A percentile compares a stretch with the other conserved stretches of the same genome.
phyloP scores from a whole-genome alignment of 257 asterid species.

The Gynochthodes officinalis region DNA sequence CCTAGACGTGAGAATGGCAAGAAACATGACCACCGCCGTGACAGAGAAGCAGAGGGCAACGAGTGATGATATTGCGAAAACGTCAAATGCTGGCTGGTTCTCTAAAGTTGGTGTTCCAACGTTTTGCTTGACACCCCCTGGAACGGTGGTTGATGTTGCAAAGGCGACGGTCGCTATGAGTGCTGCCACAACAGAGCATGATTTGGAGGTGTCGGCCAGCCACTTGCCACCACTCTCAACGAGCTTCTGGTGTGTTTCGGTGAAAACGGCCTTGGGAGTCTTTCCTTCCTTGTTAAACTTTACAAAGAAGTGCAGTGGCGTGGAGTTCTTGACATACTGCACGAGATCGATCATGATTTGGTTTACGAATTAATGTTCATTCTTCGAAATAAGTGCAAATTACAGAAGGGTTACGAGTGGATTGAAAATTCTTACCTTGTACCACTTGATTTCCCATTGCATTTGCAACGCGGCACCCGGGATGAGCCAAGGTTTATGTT shows the following conservation, averaged over 20 bases:
- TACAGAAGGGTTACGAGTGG: too few species aligned
- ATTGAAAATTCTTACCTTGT: neutral
- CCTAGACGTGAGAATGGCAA: slow-evolving; percentile 3
- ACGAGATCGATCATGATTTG: too few species aligned
- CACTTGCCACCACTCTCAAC: neutral
- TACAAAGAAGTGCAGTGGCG: neutral
- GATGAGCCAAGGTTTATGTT: slow-evolving; percentile 22
- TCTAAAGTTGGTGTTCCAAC: neutral
- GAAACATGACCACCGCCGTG: neutral
- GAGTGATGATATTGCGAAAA: slow-evolving; percentile 6
- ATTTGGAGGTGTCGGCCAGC: neutral
- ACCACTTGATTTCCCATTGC: slow-evolving; percentile 6
- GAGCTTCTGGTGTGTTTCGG: neutral
- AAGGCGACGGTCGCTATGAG: slow-evolving; percentile 8
- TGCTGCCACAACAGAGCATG: slow-evolving; percentile 9
- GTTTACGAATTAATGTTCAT: too few species aligned
- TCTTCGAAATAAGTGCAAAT: too few species aligned
- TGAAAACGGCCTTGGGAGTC: neutral
- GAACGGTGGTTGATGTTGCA: slow-evolving; percentile 10
- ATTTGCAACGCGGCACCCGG: slow-evolving; percentile 1
- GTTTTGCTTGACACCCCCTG: slow-evolving; percentile 9
- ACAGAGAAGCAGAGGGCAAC: slow-evolving; percentile 10
- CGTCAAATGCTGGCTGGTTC: slow-evolving; percentile 1
- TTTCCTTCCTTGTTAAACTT: neutral
- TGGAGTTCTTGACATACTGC: slow-evolving; percentile 7